phyloP scores from a whole-genome alignment of 805 yeast species.

The Ascoidea tarda region DNA sequence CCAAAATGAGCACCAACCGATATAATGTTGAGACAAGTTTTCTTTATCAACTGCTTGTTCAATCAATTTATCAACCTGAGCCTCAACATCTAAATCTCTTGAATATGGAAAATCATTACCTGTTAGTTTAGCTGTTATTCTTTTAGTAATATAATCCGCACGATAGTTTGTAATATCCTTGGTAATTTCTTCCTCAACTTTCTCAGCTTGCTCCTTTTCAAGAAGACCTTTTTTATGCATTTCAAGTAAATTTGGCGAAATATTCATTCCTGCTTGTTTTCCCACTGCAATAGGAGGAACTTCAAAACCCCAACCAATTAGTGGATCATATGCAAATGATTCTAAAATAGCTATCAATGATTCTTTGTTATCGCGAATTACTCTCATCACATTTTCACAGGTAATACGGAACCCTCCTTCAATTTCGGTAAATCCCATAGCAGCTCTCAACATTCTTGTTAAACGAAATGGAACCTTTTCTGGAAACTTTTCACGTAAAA shows the following conservation, averaged over 20 bases:
- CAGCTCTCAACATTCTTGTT: conserved; percentile 93
- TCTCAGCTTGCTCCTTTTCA: conserved; percentile 61
- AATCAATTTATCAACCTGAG: conserved; percentile 86
- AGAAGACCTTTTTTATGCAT: conserved; percentile 58
- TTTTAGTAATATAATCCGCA: conserved; percentile 75
- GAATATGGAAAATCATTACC: conserved; percentile 82
- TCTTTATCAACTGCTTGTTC: conserved; percentile 96
- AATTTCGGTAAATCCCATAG: conserved; percentile 98
- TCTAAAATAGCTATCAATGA: conserved; percentile 96
- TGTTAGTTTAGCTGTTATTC: conserved; percentile 84
- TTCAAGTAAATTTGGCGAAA: conserved; percentile 54
- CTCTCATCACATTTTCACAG: conserved; percentile 94
- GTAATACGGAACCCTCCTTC: conserved; percentile 96
- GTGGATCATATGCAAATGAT: conserved; percentile 97
- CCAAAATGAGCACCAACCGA: conserved; percentile 99
- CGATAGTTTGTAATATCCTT: conserved; percentile 75
- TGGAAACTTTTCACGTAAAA: conserved; percentile 90
- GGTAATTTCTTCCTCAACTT: conserved; percentile 51
- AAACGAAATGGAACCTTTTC: conserved; percentile 96
- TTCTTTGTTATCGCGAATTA: conserved; percentile 84
- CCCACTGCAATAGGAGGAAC: conserved; percentile 70
- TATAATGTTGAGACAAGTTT: conserved; percentile 88
- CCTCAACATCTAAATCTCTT: conserved; percentile 61
- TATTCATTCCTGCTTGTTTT: conserved; percentile 56
- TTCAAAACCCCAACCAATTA: conserved; percentile 98